A percentile compares a stretch with the other conserved stretches of the same genome.
These are phyloP conservation scores for Xylariaceae sp. DNA, from an alignment of 2,329 filamentous ascomycete species.

Conservation along the genomic window DNA sequence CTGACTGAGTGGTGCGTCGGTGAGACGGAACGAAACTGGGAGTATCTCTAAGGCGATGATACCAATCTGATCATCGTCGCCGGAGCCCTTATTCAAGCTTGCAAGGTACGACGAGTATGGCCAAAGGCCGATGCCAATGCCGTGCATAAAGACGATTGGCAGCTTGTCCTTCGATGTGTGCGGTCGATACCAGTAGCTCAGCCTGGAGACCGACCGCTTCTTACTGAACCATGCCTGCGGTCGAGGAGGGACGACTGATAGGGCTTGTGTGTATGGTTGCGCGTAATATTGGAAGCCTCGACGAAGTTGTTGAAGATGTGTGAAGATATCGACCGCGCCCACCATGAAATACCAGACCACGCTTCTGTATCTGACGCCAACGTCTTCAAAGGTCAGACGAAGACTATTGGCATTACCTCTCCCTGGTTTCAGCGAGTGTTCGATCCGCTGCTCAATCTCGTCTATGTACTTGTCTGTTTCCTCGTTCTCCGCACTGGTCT, in stretches of 20 bases:
- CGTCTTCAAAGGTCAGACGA: conserved; percentile 62
- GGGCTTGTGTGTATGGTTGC: conserved; percentile 33
- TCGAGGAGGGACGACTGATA: conserved; percentile 55
- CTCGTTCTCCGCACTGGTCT: conserved; percentile 31
- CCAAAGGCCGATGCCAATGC: conserved; percentile 65
- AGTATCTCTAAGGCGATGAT: conserved; percentile 64
- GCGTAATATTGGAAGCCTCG: conserved; percentile 52
- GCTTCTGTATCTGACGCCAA: conserved; percentile 58
- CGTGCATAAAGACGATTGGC: conserved; percentile 66
- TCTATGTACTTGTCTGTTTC: conserved; percentile 47
- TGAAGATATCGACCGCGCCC: conserved; percentile 50
- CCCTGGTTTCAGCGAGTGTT: conserved; percentile 48
- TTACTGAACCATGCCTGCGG: conserved; percentile 45
- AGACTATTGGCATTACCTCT: conserved; percentile 53
- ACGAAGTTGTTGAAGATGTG: conserved; percentile 42
- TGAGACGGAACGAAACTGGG: conserved; percentile 61
- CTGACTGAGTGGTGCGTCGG: conserved; percentile 46
- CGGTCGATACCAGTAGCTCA: conserved; percentile 64
- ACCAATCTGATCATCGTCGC: conserved; percentile 46
- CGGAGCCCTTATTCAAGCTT: conserved; percentile 41
- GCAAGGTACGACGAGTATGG: conserved; percentile 57
- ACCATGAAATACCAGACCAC: conserved; percentile 61
- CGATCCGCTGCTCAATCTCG: conserved; percentile 51
- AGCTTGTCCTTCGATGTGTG: conserved; percentile 53
- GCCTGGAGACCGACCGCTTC: conserved; percentile 43